Base-by-base conservation (phyloP, 768 basidiomycete species). In the Coprinopsis cinerea region DNA sequence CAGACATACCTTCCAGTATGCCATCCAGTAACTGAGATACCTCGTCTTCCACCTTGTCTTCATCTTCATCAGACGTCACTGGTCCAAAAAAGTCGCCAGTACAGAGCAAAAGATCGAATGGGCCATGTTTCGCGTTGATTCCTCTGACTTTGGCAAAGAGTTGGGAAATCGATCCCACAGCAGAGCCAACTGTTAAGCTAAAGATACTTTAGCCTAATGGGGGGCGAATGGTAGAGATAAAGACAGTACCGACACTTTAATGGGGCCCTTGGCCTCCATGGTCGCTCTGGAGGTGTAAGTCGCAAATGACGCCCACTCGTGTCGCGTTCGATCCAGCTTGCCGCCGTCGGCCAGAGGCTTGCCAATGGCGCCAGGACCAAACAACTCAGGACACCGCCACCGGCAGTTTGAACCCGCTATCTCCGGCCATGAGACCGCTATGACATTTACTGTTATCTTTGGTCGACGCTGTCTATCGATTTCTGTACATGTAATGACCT, bases 71-170 rank as follows among this genome's bases (percentile, higher is more conserved):
- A 15, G 57, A 61, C 23, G 68, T 69, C n/a, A 70, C 60, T 1
- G 74, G 75, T 4, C 85, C 85, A 65, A 92, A 91, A 68, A 93
- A 92, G 66, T 92, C 87, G n/a, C 91, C 91, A 5, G 74, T 70
- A 57, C 88, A 90, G 45, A 93, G 74, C 5, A 84, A 77, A 48
- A 90, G 76, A 60, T 92, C 88, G 62, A 98, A 97, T 62, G 88
- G 89, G 53, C 93, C 93, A 66, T 96, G 89, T 68, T 95, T 96
- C 47, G 81, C 74, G 69, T 98, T 83, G 56, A 96, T 90, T 24
- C 80, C 68, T 52, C 79, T 83, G 58, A 97, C 77, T 72, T 92
- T 96, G 50, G 78, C 64, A 59, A 91, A 85, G 24, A 94, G 73
- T n/a, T 81, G 76, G 26, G 73, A 67, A 60, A 96, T 81, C 1